A percentile compares a stretch with the other conserved stretches of the same genome.
Evolutionary conservation across 2,329 filamentous ascomycete species (phyloP).

Genomic region (Microcyclosporella mali): DNA sequence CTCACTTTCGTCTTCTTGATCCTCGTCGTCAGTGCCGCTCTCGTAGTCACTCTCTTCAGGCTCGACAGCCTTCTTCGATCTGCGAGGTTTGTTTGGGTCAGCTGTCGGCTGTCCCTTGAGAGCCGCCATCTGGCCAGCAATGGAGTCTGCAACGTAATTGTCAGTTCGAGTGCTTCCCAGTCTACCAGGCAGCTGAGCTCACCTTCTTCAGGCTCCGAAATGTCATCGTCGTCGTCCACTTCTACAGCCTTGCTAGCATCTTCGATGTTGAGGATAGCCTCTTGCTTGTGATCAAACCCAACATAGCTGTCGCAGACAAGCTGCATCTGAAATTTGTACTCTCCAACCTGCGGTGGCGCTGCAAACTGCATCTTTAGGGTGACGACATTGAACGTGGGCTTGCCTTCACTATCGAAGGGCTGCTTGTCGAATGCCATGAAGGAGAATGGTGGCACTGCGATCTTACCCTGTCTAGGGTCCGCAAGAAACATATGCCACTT

Average conservation of each 20-base stretch:
- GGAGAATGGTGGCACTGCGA: constrained; percentile 94
- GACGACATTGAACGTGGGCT: constrained; percentile 89
- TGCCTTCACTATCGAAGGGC: constrained; percentile 67
- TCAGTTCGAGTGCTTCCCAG: too few species aligned
- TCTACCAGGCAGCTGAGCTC: constrained; percentile 33
- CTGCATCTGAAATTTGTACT: constrained; percentile 93
- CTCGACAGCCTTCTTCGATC: constrained; percentile 20
- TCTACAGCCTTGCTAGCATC: constrained; percentile 78
- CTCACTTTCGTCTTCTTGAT: constrained; percentile 33
- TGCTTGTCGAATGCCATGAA: constrained; percentile 89
- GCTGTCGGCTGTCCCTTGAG: constrained; percentile 30
- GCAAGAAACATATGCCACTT: constrained; percentile 93
- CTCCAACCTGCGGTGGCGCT: constrained; percentile 82
- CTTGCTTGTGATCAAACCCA: constrained; percentile 86
- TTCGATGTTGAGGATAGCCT: constrained; percentile 82
- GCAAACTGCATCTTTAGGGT: constrained; percentile 97
- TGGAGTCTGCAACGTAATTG: constrained; percentile 25
- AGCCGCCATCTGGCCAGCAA: constrained; percentile 35
- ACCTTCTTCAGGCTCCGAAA: constrained; percentile 98
- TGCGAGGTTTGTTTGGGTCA: constrained; percentile 18
- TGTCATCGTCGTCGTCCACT: constrained; percentile 72
- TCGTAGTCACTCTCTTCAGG: constrained; percentile 34
- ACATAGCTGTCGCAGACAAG: constrained; percentile 92
- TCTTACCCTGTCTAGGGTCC: constrained; percentile 89
- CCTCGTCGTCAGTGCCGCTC: constrained; percentile 34